Evolutionary conservation across 495 filamentous ascomycete species (phyloP), one percentile per base, ranked within the genome.

Genomic region (Durotheca rogersii): DNA sequence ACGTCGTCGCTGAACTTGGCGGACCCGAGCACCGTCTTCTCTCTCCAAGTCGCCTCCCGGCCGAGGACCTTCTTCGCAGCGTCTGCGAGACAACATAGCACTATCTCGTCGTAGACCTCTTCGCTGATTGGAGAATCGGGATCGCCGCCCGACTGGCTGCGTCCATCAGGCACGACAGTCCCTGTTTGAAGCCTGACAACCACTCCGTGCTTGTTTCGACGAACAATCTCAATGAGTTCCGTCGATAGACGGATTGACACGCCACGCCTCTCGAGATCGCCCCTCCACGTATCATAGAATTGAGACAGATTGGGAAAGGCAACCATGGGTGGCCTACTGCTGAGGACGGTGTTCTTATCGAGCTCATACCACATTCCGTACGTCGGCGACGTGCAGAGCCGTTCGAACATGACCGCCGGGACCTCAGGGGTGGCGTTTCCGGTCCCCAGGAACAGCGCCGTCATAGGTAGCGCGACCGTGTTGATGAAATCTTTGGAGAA

Each of bases 1-100:
- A 92, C 81, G 64, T 94, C 88, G 72, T 90, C 81, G 65, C 76
- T 88, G 67, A 90, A 91, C 46, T 79, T 82, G n/a, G 85, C 85
- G 30, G 82, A 81, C 27, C 84, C 82, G 0, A 92, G 80, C 25
- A 92, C 82, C 17, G 71, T 80, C 20, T 68, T 76, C 61, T 92
- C 88, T 31, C 73, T 74, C 73, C 78, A 80, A 18, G 78, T 81
- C 18, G 85, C 75, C 20, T 82, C 80, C 29, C 72, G 67, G 45
- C 75, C 80, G 3, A 91, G 77, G 1, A 92, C 72, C 7, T 77
- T 75, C 41, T 82, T 80, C 6, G 87, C 82, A 27, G 84, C 85
- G 57, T 94, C 88, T 7, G 88, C 87, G 7, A 86, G 75, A n/a
- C 81, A 79, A 62, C 85, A 89, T 30, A 91, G 67, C 0, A 92